Evolutionary conservation across 2,329 filamentous ascomycete genomes (phyloP).

Genomic region (Nectriaceae sp.): DNA sequence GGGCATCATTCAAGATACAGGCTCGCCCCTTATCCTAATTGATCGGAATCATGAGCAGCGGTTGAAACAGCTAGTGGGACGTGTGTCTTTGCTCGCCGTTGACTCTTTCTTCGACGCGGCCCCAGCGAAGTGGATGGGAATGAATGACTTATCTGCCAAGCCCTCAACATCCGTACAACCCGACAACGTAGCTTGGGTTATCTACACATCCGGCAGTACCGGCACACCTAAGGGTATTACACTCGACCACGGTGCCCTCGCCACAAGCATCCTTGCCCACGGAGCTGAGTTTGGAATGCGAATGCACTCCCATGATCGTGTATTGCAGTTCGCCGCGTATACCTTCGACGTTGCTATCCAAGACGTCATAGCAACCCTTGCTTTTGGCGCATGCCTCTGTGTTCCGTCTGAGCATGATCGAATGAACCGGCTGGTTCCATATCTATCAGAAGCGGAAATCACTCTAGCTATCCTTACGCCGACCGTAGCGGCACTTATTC

Average conservation of each 20-base stretch:
- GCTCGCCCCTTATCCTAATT: background rate
- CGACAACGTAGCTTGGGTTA: conserved; percentile 14
- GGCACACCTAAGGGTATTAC: conserved; percentile 21
- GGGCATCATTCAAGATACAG: background rate
- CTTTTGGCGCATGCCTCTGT: conserved; percentile 7
- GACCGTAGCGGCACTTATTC: conserved; percentile 1
- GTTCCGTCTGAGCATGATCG: conserved; percentile 7
- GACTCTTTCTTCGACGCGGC: background rate
- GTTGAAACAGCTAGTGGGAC: background rate
- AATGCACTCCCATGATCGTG: background rate
- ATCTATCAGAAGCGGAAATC: background rate
- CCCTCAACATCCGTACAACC: background rate
- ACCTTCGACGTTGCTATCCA: conserved; percentile 8
- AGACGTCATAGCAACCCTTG: conserved; percentile 1
- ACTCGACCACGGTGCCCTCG: conserved; percentile 15
- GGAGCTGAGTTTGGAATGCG: background rate
- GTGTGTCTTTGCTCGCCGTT: background rate
- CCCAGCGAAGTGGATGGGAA: background rate
- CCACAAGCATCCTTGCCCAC: background rate
- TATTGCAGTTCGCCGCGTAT: conserved; percentile 6
- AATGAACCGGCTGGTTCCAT: conserved; percentile 1
- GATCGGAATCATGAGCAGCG: background rate
- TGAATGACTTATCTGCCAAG: background rate
- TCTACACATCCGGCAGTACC: conserved; percentile 24
- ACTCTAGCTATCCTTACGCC: conserved; percentile 5